Percentiles rank a stretch among this genome's conserved stretches.
These are phyloP conservation scores for Leptographium procerum DNA, from an alignment of 2,329 filamentous ascomycete species.

Conservation along the genomic window DNA sequence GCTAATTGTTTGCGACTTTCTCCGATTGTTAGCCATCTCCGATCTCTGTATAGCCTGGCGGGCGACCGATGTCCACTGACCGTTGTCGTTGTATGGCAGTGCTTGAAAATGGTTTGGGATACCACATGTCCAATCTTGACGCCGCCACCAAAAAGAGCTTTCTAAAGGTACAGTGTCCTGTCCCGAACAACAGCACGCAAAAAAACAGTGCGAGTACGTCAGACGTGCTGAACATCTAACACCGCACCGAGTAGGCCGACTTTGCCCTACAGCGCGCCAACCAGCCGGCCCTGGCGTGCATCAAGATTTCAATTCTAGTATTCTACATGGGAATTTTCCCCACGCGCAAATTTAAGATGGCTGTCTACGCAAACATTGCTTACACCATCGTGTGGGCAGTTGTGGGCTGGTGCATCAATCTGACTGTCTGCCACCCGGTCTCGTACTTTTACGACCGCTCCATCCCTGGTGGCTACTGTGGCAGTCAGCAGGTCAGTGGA, in stretches of 20 bases:
- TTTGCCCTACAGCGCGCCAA: constrained; percentile 13
- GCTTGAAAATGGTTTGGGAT: neutral
- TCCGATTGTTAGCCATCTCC: neutral
- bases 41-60: too few relatives aligned
- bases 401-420: constrained; percentile 18
- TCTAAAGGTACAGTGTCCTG: neutral
- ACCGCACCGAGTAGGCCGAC: constrained; percentile 1
- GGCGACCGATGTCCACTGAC: neutral
- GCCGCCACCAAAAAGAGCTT: neutral
- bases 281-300: constrained; percentile 7
- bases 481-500: constrained; percentile 19
- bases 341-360: constrained; percentile 12
- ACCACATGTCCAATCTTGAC: neutral
- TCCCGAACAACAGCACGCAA: too few relatives aligned
- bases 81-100: neutral
- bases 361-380: constrained; percentile 12
- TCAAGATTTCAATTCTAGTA: constrained; percentile 14
- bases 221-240: neutral
- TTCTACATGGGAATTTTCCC: constrained; percentile 14
- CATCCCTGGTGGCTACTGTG: constrained; percentile 19
- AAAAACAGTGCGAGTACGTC: too few relatives aligned
- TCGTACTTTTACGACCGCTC: constrained; percentile 23
- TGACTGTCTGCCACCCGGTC: constrained; percentile 26
- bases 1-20: too few relatives aligned
- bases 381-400: constrained; percentile 16